These are phyloP conservation scores for Trametopsis cervina DNA, from an alignment of 768 basidiomycete genomes.

Conservation along the genomic window DNA sequence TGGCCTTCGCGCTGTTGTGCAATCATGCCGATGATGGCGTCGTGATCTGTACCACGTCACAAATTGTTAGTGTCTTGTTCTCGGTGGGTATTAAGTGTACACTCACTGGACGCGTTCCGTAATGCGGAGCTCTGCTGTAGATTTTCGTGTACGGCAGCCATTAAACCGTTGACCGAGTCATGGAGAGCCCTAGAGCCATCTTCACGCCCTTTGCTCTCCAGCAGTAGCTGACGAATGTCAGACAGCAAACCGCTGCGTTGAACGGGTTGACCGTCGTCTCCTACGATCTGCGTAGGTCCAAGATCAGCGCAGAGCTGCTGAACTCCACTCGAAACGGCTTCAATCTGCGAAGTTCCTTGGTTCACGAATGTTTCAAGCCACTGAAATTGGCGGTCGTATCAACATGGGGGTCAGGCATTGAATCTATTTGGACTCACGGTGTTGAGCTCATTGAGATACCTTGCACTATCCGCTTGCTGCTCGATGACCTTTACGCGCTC, in stretches of 20 bases:
- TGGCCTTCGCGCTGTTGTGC: conserved; percentile 69
- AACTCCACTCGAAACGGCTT: conserved; percentile 50
- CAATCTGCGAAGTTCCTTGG: conserved; percentile 67
- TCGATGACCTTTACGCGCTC: conserved; percentile 45
- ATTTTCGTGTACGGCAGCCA: conserved; percentile 35
- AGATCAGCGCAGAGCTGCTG: conserved; percentile 53
- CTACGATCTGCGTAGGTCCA: conserved; percentile 25
- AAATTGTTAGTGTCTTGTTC: no score
- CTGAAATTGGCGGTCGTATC: conserved; percentile 24
- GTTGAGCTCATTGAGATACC: conserved; percentile 76
- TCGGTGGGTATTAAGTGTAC: no score
- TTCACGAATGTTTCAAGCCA: conserved; percentile 85
- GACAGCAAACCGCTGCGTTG: conserved; percentile 25
- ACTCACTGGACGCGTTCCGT: conserved; percentile 32
- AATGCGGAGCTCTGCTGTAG: conserved; percentile 32
- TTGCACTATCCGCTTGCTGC: conserved; percentile 67
- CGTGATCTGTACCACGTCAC: conserved; percentile 16
- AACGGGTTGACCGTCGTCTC: conserved; percentile 15
- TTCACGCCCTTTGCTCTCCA: conserved; percentile 25
- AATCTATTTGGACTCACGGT: conserved; percentile 33
- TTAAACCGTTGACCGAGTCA: conserved; percentile 29
- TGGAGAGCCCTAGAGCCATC: conserved; percentile 26
- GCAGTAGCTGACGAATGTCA: conserved; percentile 30
- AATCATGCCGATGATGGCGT: conserved; percentile 53
- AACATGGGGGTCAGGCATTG: background rate